These are phyloP conservation scores for Aegilops umbellulata DNA, from an alignment of 176 grass and related monocot species.

Conservation along the genomic window DNA sequence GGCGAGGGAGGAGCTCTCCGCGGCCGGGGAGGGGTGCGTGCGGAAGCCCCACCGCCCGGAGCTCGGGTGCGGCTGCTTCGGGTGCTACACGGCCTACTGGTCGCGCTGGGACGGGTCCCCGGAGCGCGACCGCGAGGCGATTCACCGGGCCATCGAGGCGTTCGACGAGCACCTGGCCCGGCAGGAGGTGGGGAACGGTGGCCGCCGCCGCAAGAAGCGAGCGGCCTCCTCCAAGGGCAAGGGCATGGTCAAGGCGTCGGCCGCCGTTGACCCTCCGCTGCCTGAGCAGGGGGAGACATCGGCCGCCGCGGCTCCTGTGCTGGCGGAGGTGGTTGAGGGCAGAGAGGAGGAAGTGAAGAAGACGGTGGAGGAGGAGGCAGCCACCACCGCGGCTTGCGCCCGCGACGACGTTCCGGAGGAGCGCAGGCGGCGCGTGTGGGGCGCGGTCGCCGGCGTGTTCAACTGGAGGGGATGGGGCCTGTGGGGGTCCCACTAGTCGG, in stretches of 20 bases:
- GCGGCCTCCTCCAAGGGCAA: conserved; percentile 6
- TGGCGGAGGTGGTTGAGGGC: neutral
- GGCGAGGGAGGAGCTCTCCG: neutral
- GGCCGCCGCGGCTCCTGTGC: neutral
- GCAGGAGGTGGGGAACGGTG: conserved; percentile 14
- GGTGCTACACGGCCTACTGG: conserved; percentile 83
- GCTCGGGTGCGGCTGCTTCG: conserved; percentile 77
- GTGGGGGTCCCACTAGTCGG: conserved; percentile 41
- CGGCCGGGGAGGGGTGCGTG: neutral
- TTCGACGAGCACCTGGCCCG: conserved; percentile 74
- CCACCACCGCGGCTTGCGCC: neutral
- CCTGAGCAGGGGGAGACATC: conserved; percentile 1
- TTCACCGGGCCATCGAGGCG: conserved; percentile 70
- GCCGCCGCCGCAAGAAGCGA: conserved; percentile 39
- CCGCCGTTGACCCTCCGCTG: neutral
- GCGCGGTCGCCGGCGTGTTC: conserved; percentile 37
- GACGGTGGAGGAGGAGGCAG: neutral
- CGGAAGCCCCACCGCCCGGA: conserved; percentile 34
- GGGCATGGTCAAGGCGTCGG: conserved; percentile 24
- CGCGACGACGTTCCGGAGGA: conserved; percentile 34
- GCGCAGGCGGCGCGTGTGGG: conserved; percentile 46
- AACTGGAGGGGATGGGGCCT: conserved; percentile 27
- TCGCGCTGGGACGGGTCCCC: conserved; percentile 70
- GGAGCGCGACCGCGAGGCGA: conserved; percentile 44
- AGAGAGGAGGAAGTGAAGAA: neutral